phyloP scores from a whole-genome alignment of 208 protist genomes.

The Angomonas ambiguus region DNA sequence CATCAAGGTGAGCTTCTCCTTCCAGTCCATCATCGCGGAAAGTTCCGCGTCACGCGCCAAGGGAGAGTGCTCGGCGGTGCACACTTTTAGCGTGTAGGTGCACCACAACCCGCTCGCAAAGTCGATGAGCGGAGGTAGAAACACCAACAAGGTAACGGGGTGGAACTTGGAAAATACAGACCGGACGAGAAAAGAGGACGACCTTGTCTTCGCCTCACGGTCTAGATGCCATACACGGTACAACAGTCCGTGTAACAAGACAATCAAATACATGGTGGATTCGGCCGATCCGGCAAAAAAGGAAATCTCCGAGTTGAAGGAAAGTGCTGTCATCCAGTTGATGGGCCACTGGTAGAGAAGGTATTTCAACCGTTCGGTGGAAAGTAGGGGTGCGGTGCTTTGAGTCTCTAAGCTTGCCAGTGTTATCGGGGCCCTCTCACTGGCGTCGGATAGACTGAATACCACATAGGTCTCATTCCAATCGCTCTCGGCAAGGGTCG shows the following conservation, averaged over 20 bases:
- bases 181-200: neutral
- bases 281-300: constrained; percentile 33
- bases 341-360: constrained; percentile 39
- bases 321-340: constrained; percentile 55
- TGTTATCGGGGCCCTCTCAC: constrained; percentile 25
- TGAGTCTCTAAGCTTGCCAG: constrained; percentile 30
- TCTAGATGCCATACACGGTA: constrained; percentile 8
- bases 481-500: constrained; percentile 42
- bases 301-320: constrained; percentile 45
- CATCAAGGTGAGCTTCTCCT: constrained; percentile 50
- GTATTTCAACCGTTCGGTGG: constrained; percentile 23
- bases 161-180: neutral
- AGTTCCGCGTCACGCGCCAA: constrained; percentile 35
- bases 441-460: constrained; percentile 38
- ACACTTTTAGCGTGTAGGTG: constrained; percentile 32
- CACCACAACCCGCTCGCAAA: constrained; percentile 25
- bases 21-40: constrained; percentile 48
- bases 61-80: constrained; percentile 32
- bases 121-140: constrained; percentile 36
- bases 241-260: constrained; percentile 12
- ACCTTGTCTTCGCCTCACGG: constrained; percentile 6
- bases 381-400: constrained; percentile 10
- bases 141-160: constrained; percentile 7
- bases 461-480: constrained; percentile 60
- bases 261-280: constrained; percentile 19